phyloP scores from a whole-genome alignment of 495 filamentous ascomycete species.

The Annulohypoxylon nitens region DNA sequence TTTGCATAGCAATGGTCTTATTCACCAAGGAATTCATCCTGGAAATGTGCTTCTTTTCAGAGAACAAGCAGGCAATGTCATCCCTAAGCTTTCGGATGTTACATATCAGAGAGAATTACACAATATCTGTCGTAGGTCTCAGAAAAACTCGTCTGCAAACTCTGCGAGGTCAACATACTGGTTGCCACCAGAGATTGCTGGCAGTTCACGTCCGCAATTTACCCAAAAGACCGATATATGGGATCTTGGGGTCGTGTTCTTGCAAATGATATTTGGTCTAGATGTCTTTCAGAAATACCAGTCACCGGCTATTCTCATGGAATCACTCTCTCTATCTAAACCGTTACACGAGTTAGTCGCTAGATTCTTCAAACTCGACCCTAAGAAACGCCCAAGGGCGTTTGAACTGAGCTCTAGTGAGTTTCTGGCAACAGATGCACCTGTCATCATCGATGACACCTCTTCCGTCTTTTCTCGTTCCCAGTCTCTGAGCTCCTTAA shows the following conservation, averaged over 20 bases:
- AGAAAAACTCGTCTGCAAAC: slow-evolving; percentile 62
- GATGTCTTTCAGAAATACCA: slow-evolving; percentile 80
- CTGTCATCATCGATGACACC: slow-evolving; percentile 62
- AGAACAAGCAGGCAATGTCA: slow-evolving; percentile 68
- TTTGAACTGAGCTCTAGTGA: slow-evolving; percentile 92
- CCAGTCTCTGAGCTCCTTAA: slow-evolving; percentile 55
- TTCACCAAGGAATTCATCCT: slow-evolving; percentile 83
- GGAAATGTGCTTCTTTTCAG: slow-evolving; percentile 79
- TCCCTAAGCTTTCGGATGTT: slow-evolving; percentile 77
- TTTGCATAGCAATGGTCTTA: slow-evolving; percentile 82
- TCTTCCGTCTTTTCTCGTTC: slow-evolving; percentile 51
- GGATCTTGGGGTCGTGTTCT: slow-evolving; percentile 88
- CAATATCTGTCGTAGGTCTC: slow-evolving; percentile 63
- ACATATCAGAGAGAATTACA: slow-evolving; percentile 74
- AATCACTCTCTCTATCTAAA: slow-evolving; percentile 71
- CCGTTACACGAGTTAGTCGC: slow-evolving; percentile 82
- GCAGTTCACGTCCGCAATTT: slow-evolving; percentile 66
- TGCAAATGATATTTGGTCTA: slow-evolving; percentile 95
- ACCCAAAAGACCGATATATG: slow-evolving; percentile 92
- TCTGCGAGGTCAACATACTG: slow-evolving; percentile 82
- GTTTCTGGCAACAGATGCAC: slow-evolving; percentile 77
- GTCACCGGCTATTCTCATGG: slow-evolving; percentile 78
- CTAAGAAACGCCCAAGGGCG: slow-evolving; percentile 85
- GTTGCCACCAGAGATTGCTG: slow-evolving; percentile 82
- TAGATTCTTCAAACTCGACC: slow-evolving; percentile 84